Percentiles rank a stretch among this genome's conserved stretches.
phyloP scores from a whole-genome alignment of 2,329 filamentous ascomycete species.

The Xylariomycetidae sp. region DNA sequence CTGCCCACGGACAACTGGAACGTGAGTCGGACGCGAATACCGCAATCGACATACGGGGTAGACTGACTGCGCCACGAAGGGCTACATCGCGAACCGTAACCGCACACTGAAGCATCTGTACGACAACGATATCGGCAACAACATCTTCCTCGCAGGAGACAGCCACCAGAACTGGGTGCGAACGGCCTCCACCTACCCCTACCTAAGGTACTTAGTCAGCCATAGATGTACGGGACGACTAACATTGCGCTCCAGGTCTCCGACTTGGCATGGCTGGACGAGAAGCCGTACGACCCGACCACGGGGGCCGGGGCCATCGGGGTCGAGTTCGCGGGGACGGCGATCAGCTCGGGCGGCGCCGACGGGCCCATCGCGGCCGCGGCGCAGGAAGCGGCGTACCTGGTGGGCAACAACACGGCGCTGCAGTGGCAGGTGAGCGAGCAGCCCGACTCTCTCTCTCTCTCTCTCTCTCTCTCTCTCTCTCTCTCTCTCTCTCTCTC shows the following conservation, averaged over 20 bases:
- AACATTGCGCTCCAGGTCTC: conserved; percentile 31
- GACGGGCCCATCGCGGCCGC: conserved; percentile 49
- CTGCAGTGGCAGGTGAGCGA: conserved; percentile 73
- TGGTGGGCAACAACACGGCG: conserved; percentile 44
- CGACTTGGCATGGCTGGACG: conserved; percentile 53
- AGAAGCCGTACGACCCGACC: conserved; percentile 42
- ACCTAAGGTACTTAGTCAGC: too few relatives aligned
- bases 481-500: too few relatives aligned
- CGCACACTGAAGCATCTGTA: conserved; percentile 62
- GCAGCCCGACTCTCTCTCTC: too few relatives aligned
- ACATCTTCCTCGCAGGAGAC: conserved; percentile 67
- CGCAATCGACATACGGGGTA: neutral
- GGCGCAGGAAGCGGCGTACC: conserved; percentile 35
- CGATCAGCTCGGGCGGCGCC: conserved; percentile 57
- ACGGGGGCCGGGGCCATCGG: conserved; percentile 53
- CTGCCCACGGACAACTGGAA: conserved; percentile 30
- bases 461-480: too few relatives aligned
- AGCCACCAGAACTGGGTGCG: conserved; percentile 59
- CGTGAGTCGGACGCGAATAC: conserved; percentile 17
- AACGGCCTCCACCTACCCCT: neutral
- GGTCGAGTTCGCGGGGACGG: conserved; percentile 61
- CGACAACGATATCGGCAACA: conserved; percentile 64
- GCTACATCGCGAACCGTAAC: conserved; percentile 65
- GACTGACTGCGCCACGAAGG: conserved; percentile 32
- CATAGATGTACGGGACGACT: too few relatives aligned